Base-by-base conservation (phyloP, 2,329 filamentous ascomycete species). In the Alternaria alternata region DNA sequence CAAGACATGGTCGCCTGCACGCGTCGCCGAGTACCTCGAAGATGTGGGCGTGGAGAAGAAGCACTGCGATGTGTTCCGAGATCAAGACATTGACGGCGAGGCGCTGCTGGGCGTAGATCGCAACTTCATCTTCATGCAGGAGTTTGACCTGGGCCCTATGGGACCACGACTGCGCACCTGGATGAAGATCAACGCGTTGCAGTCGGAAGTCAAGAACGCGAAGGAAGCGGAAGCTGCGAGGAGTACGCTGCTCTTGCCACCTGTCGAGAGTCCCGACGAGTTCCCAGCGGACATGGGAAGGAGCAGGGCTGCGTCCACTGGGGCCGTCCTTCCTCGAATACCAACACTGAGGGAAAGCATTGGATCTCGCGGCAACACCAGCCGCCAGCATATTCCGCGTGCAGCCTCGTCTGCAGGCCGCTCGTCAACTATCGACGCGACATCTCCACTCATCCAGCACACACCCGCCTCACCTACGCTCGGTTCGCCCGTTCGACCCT, bases 51-150 rank as follows among this genome's bases (percentile, higher is more conserved):
- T 98, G 7, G 94, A 98, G 76, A 88, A 90, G 71, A 89, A 89
- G 68, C 94, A 98, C 70, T 99, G 95, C 75, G 91, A 96, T 66
- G 92, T 98, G 3, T 99, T 99, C 73, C 86, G 90, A 68, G 94
- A 98, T 72, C 94, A 99, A 78, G 95, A 99, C 77, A 98, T 99
- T 59, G 90, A 91, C 2, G 95, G 95, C 49, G 94, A 98, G 71
- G 94, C 98, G 4, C 81, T 99, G 39, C 81, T 99, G 53, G 92
- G 92, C 54, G 96, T 98, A 92, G 93, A 97, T 71, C 94, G 97
- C 80, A 92, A 92, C 58, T 96, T 95, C 39, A 85, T 98, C 16
- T 96, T 97, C 76, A 90, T 98, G 82, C 97, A 97, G 75, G 94
- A 95, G 47, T 96, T 97, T 70, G 92, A 97, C 68, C 85, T 98